Evolutionary conservation across 129 eudicot genomes (phyloP).

Genomic region (Smallanthus sonchifolius): DNA sequence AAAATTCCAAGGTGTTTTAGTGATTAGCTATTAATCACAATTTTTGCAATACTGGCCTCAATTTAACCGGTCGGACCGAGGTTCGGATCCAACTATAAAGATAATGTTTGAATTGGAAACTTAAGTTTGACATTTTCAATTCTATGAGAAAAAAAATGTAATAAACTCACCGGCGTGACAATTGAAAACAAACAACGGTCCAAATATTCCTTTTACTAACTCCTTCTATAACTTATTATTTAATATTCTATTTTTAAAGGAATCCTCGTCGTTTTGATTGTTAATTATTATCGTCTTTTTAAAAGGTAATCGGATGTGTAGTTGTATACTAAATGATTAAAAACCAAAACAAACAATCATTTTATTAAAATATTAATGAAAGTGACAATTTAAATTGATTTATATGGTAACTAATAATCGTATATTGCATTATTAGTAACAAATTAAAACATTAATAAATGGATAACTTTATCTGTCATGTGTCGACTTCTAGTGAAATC

Average conservation of each 20-base stretch:
- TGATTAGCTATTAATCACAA: too few species aligned
- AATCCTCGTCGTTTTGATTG: neutral
- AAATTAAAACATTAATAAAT: neutral
- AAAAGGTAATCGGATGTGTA: slow-evolving; percentile 6
- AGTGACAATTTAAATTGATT: neutral
- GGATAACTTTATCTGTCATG: too few species aligned
- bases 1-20: too few species aligned
- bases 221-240: neutral
- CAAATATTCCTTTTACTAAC: slow-evolving; percentile 32
- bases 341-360: neutral
- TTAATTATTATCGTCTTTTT: slow-evolving; percentile 19
- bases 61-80: too few species aligned
- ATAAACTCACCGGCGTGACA: slow-evolving; percentile 25
- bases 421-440: neutral
- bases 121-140: slow-evolving; percentile 21
- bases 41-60: too few species aligned
- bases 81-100: neutral
- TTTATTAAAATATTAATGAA: neutral
- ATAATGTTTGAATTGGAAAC: neutral
- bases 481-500: too few species aligned
- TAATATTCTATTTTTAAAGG: slow-evolving; percentile 5
- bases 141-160: neutral
- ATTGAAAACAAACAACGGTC: neutral
- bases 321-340: slow-evolving; percentile 2
- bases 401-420: neutral